Conservation (phyloP, 163 green algal species). For the Volvox carteri region DNA sequence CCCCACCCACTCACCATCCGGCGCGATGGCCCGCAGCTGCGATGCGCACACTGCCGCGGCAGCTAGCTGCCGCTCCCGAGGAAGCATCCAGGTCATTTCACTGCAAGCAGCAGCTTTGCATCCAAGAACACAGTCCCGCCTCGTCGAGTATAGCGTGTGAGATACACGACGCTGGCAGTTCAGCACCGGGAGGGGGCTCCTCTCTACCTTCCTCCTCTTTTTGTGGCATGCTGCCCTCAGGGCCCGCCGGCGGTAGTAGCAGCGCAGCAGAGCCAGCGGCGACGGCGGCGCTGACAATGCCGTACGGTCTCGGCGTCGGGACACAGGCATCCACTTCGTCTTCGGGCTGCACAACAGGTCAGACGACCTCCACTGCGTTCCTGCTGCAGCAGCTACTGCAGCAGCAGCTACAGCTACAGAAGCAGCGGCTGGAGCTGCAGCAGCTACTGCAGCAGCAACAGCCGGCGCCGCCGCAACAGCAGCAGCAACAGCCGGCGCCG, state of each 20-base stretch:
- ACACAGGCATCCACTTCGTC: no score
- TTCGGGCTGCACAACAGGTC: no score
- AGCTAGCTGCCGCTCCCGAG: no score
- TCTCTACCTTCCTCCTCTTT: background rate
- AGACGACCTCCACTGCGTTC: background rate
- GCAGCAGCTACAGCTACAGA: slow-evolving; percentile 10
- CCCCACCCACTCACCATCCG: no score
- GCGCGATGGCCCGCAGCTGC: no score
- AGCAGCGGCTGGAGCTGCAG: background rate
- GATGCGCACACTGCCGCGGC: no score
- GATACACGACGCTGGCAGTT: background rate
- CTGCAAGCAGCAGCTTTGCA: background rate
- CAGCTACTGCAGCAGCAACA: background rate
- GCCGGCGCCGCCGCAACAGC: background rate
- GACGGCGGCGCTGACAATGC: background rate
- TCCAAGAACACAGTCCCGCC: background rate
- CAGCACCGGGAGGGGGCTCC: background rate
- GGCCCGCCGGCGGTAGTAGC: background rate
- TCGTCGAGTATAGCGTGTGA: background rate
- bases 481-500: background rate
- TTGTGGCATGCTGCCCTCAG: background rate
- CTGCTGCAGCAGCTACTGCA: background rate
- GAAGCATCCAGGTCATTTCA: no score
- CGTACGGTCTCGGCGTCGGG: background rate
- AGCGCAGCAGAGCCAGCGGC: background rate